Conservation (phyloP, 1,139 yeast genomes). For the Arxiozyma heterogenica region DNA sequence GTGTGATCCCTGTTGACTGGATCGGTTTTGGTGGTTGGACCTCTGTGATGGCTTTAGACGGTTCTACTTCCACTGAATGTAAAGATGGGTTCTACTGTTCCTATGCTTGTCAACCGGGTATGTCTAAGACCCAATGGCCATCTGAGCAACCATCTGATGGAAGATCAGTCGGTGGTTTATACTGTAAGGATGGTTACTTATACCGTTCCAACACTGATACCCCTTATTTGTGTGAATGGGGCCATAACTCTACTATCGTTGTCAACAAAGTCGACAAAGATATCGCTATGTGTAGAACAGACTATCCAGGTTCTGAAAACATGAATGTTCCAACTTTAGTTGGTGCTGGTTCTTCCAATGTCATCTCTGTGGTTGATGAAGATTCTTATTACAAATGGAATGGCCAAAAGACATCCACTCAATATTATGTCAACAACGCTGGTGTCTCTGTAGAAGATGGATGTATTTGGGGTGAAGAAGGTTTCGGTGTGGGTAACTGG, state of each 20-base stretch:
- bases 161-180: slow-evolving; percentile 83
- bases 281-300: slow-evolving; percentile 92
- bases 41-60: slow-evolving; percentile 57
- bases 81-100: slow-evolving; percentile 89
- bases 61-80: slow-evolving; percentile 60
- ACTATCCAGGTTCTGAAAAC: slow-evolving; percentile 98
- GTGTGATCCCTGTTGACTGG: slow-evolving; percentile 79
- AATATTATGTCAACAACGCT: slow-evolving; percentile 93
- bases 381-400: slow-evolving; percentile 71
- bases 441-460: slow-evolving; percentile 86
- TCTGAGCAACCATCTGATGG: slow-evolving; percentile 73
- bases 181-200: slow-evolving; percentile 69
- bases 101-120: slow-evolving; percentile 92
- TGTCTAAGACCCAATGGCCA: slow-evolving; percentile 98
- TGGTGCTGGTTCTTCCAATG: slow-evolving; percentile 53
- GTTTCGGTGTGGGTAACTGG: slow-evolving; percentile 91
- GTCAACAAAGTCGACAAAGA: slow-evolving; percentile 51
- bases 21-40: slow-evolving; percentile 86
- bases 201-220: slow-evolving; percentile 62
- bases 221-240: slow-evolving; percentile 77
- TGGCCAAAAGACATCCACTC: slow-evolving; percentile 81
- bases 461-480: slow-evolving; percentile 82
- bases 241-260: slow-evolving; percentile 58
- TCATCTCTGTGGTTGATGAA: slow-evolving; percentile 73
- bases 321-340: slow-evolving; percentile 91